Percentiles rank a stretch among this genome's conserved stretches.
phyloP scores from a whole-genome alignment of 306 rosid genomes.

The Chamaecrista fasciculata region DNA sequence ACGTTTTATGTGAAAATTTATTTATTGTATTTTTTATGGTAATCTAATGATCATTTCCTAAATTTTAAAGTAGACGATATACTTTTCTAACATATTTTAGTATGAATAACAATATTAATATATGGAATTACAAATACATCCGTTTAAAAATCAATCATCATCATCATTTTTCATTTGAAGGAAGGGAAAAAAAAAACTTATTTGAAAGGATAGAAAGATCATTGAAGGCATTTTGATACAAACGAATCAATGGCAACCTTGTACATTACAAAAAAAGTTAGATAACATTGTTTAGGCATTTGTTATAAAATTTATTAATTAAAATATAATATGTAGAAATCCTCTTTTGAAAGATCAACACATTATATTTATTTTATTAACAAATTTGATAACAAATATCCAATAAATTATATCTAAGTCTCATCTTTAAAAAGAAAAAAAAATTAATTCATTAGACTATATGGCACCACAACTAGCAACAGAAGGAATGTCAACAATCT shows the following conservation, averaged over 20 bases:
- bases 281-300: background rate
- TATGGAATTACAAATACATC: background rate
- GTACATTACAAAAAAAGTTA: background rate
- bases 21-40: too few relatives aligned
- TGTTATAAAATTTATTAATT: background rate
- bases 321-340: background rate
- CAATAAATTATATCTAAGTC: background rate
- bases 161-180: background rate
- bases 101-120: background rate
- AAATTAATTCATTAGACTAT: slow-evolving; percentile 13
- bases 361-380: background rate
- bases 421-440: too few relatives aligned
- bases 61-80: background rate
- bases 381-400: background rate
- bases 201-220: slow-evolving; percentile 3
- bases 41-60: too few relatives aligned
- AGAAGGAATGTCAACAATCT: slow-evolving; percentile 42
- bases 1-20: too few relatives aligned
- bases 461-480: slow-evolving; percentile 40
- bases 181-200: background rate
- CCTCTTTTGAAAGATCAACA: background rate
- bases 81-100: background rate
- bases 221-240: slow-evolving; percentile 28
- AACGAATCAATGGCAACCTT: slow-evolving; percentile 15
- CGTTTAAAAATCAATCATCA: background rate